Percentiles rank a stretch among this genome's conserved stretches.
phyloP scores from a whole-genome alignment of 352 stramenopile genomes.

The Achlya hypogyna region DNA sequence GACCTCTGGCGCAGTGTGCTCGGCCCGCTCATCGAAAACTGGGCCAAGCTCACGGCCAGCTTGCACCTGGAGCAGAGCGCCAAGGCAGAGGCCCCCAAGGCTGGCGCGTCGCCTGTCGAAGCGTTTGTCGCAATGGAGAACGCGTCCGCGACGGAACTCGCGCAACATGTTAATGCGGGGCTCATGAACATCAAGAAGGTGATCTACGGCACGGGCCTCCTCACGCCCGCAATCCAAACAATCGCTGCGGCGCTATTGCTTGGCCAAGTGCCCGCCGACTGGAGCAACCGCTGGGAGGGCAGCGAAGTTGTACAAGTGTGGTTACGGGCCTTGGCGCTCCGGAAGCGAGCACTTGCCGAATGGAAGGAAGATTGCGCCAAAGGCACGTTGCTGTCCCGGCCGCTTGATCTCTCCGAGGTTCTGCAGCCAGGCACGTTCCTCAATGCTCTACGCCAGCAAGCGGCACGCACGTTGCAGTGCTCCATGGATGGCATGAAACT shows the following conservation, averaged over 20 bases:
- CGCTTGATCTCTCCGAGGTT: conserved; percentile 83
- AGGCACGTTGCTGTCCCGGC: conserved; percentile 61
- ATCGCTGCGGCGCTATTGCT: conserved; percentile 66
- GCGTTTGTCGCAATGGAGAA: conserved; percentile 89
- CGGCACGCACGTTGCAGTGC: conserved; percentile 63
- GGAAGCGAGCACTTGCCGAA: conserved; percentile 70
- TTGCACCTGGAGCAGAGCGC: conserved; percentile 39
- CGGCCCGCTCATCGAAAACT: conserved; percentile 83
- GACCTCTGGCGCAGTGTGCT: conserved; percentile 87
- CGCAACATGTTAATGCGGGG: conserved; percentile 52
- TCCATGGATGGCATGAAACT: conserved; percentile 89
- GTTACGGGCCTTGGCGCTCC: conserved; percentile 68
- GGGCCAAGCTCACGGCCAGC: conserved; percentile 68
- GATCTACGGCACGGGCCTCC: conserved; percentile 82
- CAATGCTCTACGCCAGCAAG: conserved; percentile 90
- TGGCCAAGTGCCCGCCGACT: conserved; percentile 62
- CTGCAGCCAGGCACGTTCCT: conserved; percentile 92
- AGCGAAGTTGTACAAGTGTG: conserved; percentile 54
- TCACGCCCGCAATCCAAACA: conserved; percentile 84
- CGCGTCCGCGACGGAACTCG: conserved; percentile 66
- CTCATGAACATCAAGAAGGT: conserved; percentile 82
- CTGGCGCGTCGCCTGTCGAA: conserved; percentile 54
- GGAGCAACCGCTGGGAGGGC: conserved; percentile 76
- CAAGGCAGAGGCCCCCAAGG: conserved; percentile 21
- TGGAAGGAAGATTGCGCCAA: conserved; percentile 62